These are phyloP conservation scores for Alliaria petiolata DNA, from an alignment of 345 rosid genomes.

Conservation along the genomic window DNA sequence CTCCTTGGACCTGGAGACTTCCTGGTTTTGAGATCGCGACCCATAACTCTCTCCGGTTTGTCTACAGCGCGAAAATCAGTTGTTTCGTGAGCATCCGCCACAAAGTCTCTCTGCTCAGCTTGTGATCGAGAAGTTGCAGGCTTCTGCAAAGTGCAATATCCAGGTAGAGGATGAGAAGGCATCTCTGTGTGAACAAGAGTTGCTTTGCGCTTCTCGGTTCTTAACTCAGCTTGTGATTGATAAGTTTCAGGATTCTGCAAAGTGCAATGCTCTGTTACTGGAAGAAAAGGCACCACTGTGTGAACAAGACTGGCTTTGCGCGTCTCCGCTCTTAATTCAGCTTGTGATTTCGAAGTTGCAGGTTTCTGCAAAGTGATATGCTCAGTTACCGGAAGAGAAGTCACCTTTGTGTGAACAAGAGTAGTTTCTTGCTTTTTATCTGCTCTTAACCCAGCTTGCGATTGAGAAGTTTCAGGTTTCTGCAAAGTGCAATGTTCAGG, in stretches of 20 bases:
- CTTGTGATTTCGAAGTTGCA: constrained; percentile 31
- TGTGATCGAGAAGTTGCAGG: constrained; percentile 35
- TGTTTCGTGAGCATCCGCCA: constrained; percentile 17
- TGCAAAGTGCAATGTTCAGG: constrained; percentile 8
- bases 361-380: constrained; percentile 18
- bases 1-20: constrained; percentile 26
- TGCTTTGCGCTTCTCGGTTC: constrained; percentile 13
- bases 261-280: constrained; percentile 14
- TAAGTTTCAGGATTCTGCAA: constrained; percentile 30
- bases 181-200: constrained; percentile 5
- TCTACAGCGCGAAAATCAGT: constrained; percentile 31
- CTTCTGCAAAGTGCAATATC: constrained; percentile 13
- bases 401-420: constrained; percentile 12
- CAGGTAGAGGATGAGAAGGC: constrained; percentile 39
- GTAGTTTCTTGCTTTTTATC: constrained; percentile 8
- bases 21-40: constrained; percentile 9
- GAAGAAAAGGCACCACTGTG: constrained; percentile 31
- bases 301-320: neutral
- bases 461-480: constrained; percentile 29
- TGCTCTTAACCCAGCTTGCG: constrained; percentile 17
- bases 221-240: constrained; percentile 29
- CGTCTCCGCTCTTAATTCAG: constrained; percentile 20
- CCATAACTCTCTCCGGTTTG: constrained; percentile 33
- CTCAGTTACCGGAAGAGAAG: constrained; percentile 33
- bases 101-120: constrained; percentile 25